Conservation (phyloP, 108 stramenopile genomes). For the Pseudonitzschia delicatissima region DNA sequence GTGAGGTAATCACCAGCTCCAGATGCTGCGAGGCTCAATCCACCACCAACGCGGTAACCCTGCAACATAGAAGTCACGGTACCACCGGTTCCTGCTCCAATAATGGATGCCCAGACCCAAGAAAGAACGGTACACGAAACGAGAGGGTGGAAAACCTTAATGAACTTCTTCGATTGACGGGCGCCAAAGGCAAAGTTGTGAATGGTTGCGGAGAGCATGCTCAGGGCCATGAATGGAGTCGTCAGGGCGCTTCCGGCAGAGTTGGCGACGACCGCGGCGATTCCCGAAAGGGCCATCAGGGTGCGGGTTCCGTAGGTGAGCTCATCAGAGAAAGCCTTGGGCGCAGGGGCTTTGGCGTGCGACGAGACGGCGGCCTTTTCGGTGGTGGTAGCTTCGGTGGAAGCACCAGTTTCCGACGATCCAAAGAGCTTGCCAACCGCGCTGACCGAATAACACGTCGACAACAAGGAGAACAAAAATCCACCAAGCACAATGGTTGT, state of each 20-base stretch:
- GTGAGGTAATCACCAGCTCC: slow-evolving; percentile 74
- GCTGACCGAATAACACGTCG: slow-evolving; percentile 44
- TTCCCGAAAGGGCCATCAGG: slow-evolving; percentile 26
- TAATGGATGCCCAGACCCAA: slow-evolving; percentile 38
- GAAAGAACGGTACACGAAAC: slow-evolving; percentile 66
- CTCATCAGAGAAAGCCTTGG: slow-evolving; percentile 51
- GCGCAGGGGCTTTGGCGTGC: not conserved
- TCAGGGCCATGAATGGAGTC: slow-evolving; percentile 38
- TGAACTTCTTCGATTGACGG: slow-evolving; percentile 57
- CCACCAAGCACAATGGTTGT: slow-evolving; percentile 45
- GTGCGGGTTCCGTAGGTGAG: slow-evolving; percentile 31
- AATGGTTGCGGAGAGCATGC: slow-evolving; percentile 60
- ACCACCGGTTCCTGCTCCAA: slow-evolving; percentile 46
- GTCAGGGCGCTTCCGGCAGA: slow-evolving; percentile 12
- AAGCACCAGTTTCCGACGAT: not conserved
- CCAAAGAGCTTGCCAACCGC: slow-evolving; percentile 36
- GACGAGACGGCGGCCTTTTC: slow-evolving; percentile 11
- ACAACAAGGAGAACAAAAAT: slow-evolving; percentile 51
- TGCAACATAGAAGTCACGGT: slow-evolving; percentile 47
- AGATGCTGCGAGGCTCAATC: slow-evolving; percentile 28
- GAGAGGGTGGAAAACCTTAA: slow-evolving; percentile 65
- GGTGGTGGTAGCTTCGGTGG: not conserved
- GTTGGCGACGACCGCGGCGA: slow-evolving; percentile 27
- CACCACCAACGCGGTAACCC: slow-evolving; percentile 43
- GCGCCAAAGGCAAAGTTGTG: slow-evolving; percentile 70